Percentiles rank a stretch among this genome's conserved stretches.
Evolutionary conservation across 495 filamentous ascomycete genomes (phyloP).

Genomic region (Penicillium psychrofluorescens): DNA sequence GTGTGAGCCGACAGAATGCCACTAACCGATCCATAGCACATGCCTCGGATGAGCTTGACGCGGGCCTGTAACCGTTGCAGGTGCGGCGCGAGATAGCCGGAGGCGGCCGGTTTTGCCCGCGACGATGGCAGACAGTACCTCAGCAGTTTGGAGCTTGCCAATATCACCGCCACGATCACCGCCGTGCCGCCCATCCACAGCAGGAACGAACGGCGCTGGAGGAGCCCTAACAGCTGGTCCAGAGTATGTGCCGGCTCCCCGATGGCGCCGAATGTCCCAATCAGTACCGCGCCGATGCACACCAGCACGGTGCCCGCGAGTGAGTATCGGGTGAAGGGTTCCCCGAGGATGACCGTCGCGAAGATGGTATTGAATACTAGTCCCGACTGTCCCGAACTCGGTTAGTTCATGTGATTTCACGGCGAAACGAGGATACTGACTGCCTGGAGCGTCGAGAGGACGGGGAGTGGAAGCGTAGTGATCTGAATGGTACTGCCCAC

Average conservation of each 20-base stretch:
- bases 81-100: slow-evolving; percentile 38
- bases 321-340: slow-evolving; percentile 90
- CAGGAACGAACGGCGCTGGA: slow-evolving; percentile 71
- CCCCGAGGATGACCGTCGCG: slow-evolving; percentile 84
- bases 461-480: slow-evolving; percentile 88
- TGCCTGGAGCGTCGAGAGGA: slow-evolving; percentile 91
- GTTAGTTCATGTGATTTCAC: neutral
- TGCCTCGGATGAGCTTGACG: slow-evolving; percentile 74
- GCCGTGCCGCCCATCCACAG: slow-evolving; percentile 81
- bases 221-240: slow-evolving; percentile 68
- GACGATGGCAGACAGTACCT: slow-evolving; percentile 42
- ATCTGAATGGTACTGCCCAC: slow-evolving; percentile 96
- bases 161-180: slow-evolving; percentile 60
- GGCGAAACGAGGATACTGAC: slow-evolving; percentile 29
- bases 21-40: slow-evolving; percentile 83
- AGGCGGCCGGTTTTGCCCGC: slow-evolving; percentile 22
- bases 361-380: slow-evolving; percentile 98
- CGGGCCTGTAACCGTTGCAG: slow-evolving; percentile 31
- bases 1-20: slow-evolving; percentile 92
- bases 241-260: slow-evolving; percentile 90
- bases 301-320: slow-evolving; percentile 84
- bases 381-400: slow-evolving; percentile 50
- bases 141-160: slow-evolving; percentile 49
- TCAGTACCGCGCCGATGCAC: slow-evolving; percentile 75
- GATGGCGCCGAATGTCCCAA: slow-evolving; percentile 90